phyloP scores from a whole-genome alignment of 2,329 filamentous ascomycete genomes.

The Whalleya microplaca region DNA sequence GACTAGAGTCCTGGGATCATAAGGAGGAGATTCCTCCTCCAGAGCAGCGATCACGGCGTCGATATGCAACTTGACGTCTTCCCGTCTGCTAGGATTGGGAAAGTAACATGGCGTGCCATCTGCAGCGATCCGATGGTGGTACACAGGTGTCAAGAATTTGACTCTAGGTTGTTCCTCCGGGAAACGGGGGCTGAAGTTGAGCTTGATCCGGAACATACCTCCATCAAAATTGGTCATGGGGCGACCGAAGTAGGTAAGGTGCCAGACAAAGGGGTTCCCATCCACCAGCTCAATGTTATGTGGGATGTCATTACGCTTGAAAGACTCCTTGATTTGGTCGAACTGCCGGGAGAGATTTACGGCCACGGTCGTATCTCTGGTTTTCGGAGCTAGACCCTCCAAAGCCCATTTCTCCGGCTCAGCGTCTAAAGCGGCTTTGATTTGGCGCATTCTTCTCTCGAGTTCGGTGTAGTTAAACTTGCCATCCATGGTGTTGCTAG shows the following conservation, averaged over 20 bases:
- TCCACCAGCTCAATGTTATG: conserved; percentile 78
- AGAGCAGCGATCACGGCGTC: conserved; percentile 79
- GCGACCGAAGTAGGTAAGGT: conserved; percentile 84
- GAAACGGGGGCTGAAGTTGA: conserved; percentile 82
- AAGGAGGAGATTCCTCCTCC: conserved; percentile 86
- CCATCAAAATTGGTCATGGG: conserved; percentile 94
- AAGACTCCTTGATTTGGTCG: conserved; percentile 76
- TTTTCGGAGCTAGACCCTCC: conserved; percentile 66
- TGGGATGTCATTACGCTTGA: conserved; percentile 72
- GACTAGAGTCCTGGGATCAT: conserved; percentile 87
- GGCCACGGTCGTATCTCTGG: conserved; percentile 73
- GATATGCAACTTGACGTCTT: conserved; percentile 83
- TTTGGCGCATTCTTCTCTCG: conserved; percentile 66
- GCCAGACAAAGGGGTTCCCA: conserved; percentile 88
- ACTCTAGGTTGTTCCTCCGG: conserved; percentile 87
- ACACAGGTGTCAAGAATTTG: conserved; percentile 78
- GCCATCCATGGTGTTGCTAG: conserved; percentile 81
- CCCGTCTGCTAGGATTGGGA: conserved; percentile 59
- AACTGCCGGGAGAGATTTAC: conserved; percentile 83
- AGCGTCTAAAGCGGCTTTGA: conserved; percentile 71
- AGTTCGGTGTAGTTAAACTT: conserved; percentile 80
- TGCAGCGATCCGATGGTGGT: conserved; percentile 83
- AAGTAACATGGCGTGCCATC: conserved; percentile 86
- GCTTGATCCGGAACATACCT: conserved; percentile 80
- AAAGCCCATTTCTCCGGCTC: conserved; percentile 74